phyloP scores from a whole-genome alignment of 75 land plant genomes.

The Sequoia sempervirens region DNA sequence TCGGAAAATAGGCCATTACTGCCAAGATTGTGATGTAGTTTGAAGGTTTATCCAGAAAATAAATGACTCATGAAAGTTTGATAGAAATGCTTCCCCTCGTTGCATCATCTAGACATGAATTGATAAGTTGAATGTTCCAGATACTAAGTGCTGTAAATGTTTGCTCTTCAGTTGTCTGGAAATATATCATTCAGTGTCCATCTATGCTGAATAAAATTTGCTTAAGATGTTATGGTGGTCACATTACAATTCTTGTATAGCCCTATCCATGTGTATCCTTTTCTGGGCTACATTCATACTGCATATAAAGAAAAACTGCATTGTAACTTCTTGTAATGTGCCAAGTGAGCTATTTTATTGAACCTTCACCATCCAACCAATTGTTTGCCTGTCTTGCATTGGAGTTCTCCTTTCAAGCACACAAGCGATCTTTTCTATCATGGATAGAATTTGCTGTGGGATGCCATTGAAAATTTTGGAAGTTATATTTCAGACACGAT shows the following conservation, averaged over 20 bases:
- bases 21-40: background rate
- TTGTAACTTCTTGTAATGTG: background rate
- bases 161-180: background rate
- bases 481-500: background rate
- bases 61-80: background rate
- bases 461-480: background rate
- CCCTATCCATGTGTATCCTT: background rate
- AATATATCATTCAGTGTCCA: background rate
- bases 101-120: no score
- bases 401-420: background rate
- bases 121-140: background rate
- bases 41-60: background rate
- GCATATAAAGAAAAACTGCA: background rate
- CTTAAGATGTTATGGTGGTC: background rate
- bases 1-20: background rate
- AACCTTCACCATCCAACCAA: background rate
- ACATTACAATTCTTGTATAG: background rate
- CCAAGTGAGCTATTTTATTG: background rate
- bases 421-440: background rate
- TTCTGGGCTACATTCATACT: background rate
- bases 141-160: background rate
- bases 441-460: background rate
- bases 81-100: background rate
- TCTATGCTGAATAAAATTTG: background rate
- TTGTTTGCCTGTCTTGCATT: background rate